Evolutionary conservation across 2,329 filamentous ascomycete species (phyloP).

Genomic region (Fusarium nodosum): DNA sequence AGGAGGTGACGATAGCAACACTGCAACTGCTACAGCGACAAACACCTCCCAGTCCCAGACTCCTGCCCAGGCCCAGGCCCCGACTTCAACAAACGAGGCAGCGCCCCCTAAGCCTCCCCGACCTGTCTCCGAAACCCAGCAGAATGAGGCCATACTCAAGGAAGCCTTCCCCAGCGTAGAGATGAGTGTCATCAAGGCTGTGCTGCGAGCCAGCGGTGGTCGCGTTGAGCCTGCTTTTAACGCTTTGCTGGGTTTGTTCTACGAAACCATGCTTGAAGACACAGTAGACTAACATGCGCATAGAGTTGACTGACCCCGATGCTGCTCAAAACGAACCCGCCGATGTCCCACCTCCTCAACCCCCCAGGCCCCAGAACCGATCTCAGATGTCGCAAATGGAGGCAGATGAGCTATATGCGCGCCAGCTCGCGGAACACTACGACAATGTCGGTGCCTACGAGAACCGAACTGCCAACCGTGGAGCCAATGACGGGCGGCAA

Average conservation of each 20-base stretch:
- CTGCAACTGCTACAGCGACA: conserved; percentile 45
- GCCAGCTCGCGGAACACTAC: conserved; percentile 93
- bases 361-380: conserved; percentile 78
- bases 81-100: conserved; percentile 55
- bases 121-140: conserved; percentile 83
- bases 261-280: not conserved
- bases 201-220: conserved; percentile 86
- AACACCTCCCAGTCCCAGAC: conserved; percentile 47
- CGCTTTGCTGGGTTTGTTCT: conserved; percentile 79
- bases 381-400: conserved; percentile 84
- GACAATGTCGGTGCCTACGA: conserved; percentile 73
- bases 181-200: conserved; percentile 82
- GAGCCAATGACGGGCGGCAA: conserved; percentile 48
- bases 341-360: conserved; percentile 77
- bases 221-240: conserved; percentile 95
- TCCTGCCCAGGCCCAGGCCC: conserved; percentile 5
- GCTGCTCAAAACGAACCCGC: conserved; percentile 68
- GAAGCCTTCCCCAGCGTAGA: conserved; percentile 95
- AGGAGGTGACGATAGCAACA: conserved; percentile 58
- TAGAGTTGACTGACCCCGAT: conserved; percentile 85
- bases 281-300: conserved; percentile 26
- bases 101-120: conserved; percentile 87
- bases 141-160: conserved; percentile 88
- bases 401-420: conserved; percentile 90
- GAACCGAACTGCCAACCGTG: conserved; percentile 65